Evolutionary conservation across 805 yeast genomes (phyloP), one percentile per base, ranked within the genome.

Genomic region (Hanseniaspora taiwanica): DNA sequence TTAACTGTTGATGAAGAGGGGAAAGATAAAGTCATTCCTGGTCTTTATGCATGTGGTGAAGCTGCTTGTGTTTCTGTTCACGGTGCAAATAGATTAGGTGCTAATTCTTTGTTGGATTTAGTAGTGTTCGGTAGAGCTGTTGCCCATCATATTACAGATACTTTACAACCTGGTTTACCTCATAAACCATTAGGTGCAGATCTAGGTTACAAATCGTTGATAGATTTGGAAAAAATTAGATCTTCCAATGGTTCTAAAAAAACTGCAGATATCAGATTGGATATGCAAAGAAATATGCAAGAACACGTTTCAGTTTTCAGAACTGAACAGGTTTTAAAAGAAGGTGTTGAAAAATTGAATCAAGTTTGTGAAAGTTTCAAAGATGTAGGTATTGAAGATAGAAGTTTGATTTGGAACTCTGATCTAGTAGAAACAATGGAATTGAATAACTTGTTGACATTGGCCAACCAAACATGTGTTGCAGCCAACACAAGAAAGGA

Each of bases 91-190:
- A 86, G 98, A 73, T 74, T 89, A 52, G 98, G 98, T 65, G 98
- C 98, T 50, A 89, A 89, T 76, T 91, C 98, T 9, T 71, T 89
- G 55, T 76, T 89, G 56, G 98, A 89, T 67, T 71, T 89, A 63
- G 98, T 89, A 48, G 97, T 89, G 48, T 89, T 89, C 57, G 98
- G 98, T 58, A 84, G 98, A 72, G 97, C 97, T 50, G 97, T 89
- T 37, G 79, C 96, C 39, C 91, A 85, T 65, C 83, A 95, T 43
- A 80, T 89, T 59, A 69, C 80, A 48, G 95, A 84, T 58, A 69
- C 78, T 45, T 72, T 85, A 65, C 74, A 80, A 49, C 97, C 97
- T 51, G 91, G 91, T 52, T 68, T 77, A 50, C 95, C 96, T 47
- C 85, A 81, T 56, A 77, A 74, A 61, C 80, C 85, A 46, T 67